phyloP scores from a whole-genome alignment of 768 basidiomycete species.

The Pulveroboletus sp. region DNA sequence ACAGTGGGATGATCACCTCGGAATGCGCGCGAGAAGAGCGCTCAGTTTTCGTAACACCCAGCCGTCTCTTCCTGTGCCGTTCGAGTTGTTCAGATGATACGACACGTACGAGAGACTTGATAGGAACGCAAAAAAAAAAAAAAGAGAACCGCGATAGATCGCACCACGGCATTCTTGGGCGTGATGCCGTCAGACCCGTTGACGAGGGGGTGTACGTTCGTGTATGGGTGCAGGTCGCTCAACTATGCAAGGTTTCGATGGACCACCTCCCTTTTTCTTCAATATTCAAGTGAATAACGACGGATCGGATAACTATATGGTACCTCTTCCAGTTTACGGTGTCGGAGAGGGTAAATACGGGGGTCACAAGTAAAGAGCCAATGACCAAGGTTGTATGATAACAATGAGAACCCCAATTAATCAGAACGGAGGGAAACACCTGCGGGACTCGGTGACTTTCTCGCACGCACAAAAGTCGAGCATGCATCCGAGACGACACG shows the following conservation, averaged over 20 bases:
- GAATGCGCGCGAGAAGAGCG: too few relatives aligned
- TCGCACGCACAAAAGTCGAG: constrained; percentile 13
- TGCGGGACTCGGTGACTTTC: constrained; percentile 1
- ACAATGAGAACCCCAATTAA: background rate
- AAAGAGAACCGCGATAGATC: too few relatives aligned
- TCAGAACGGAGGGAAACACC: background rate
- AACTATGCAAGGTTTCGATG: background rate
- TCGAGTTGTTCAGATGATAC: too few relatives aligned
- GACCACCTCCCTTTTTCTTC: background rate
- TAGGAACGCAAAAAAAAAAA: too few relatives aligned
- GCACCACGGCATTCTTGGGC: too few relatives aligned
- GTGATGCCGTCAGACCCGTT: too few relatives aligned
- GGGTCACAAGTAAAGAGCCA: background rate
- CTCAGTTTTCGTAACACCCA: too few relatives aligned
- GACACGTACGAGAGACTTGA: too few relatives aligned
- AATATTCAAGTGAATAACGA: background rate
- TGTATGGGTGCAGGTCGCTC: background rate
- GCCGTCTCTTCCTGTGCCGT: too few relatives aligned
- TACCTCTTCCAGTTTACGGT: background rate
- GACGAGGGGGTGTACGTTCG: too few relatives aligned
- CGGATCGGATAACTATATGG: background rate
- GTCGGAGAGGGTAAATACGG: background rate
- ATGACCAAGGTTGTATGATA: background rate
- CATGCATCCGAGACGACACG: constrained; percentile 26
- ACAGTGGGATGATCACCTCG: too few relatives aligned